Percentiles rank a stretch among this genome's conserved stretches.
These are phyloP conservation scores for Pseudopithomyces chartarum DNA, from an alignment of 2,329 filamentous ascomycete genomes.

Conservation along the genomic window DNA sequence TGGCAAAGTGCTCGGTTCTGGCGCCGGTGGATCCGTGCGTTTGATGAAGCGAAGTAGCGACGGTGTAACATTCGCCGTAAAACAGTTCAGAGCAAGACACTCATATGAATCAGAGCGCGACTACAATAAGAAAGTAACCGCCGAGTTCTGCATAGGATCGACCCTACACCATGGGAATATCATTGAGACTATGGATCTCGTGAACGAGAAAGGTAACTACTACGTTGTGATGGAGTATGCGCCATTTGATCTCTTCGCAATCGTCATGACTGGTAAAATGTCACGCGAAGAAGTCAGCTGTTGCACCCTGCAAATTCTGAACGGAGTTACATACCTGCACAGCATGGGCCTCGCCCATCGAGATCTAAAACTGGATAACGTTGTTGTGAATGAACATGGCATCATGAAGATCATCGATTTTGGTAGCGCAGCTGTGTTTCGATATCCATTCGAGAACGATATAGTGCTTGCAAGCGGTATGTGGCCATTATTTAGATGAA, in stretches of 20 bases:
- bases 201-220: slow-evolving; percentile 92
- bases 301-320: slow-evolving; percentile 91
- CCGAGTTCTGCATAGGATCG: slow-evolving; percentile 97
- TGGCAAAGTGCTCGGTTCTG: slow-evolving; percentile 89
- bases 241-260: slow-evolving; percentile 93
- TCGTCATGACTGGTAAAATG: slow-evolving; percentile 99
- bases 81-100: slow-evolving; percentile 92
- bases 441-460: slow-evolving; percentile 94
- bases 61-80: slow-evolving; percentile 92
- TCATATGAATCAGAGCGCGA: slow-evolving; percentile 93
- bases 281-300: slow-evolving; percentile 86
- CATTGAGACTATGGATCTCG: slow-evolving; percentile 95
- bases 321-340: slow-evolving; percentile 91
- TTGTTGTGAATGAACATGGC: slow-evolving; percentile 92
- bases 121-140: slow-evolving; percentile 97
- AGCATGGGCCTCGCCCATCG: slow-evolving; percentile 93
- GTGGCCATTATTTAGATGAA: slow-evolving; percentile 33
- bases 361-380: slow-evolving; percentile 95
- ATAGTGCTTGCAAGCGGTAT: slow-evolving; percentile 80
- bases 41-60: slow-evolving; percentile 94
- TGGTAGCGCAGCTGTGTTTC: slow-evolving; percentile 94
- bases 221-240: slow-evolving; percentile 99
- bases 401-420: slow-evolving; percentile 99
- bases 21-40: slow-evolving; percentile 91
- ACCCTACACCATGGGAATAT: slow-evolving; percentile 97